These are phyloP conservation scores for Penicillium paradoxum DNA, from an alignment of 495 filamentous ascomycete species.

Conservation along the genomic window DNA sequence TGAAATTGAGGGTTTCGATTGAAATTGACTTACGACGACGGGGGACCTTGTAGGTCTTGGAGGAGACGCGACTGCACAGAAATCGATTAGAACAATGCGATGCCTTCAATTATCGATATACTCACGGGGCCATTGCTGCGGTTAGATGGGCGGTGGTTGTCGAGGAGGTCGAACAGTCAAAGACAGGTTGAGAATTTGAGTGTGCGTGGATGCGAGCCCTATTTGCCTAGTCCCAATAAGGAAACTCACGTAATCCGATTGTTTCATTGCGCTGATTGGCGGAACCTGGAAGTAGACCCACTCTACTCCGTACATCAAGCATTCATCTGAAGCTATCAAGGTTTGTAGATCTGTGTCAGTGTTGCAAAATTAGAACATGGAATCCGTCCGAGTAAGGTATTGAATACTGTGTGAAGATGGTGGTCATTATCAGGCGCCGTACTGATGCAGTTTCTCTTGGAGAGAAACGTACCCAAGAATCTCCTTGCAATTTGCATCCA, in stretches of 20 bases:
- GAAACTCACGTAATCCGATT: neutral
- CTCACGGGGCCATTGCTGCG: constrained; percentile 54
- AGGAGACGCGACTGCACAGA: constrained; percentile 61
- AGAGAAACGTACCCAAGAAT: no score
- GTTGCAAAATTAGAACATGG: no score
- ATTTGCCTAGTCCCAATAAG: neutral
- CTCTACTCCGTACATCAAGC: neutral
- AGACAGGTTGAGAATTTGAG: constrained; percentile 1
- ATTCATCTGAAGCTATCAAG: no score
- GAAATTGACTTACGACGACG: constrained; percentile 52
- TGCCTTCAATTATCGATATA: constrained; percentile 17
- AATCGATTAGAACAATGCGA: constrained; percentile 32
- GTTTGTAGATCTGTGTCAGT: no score
- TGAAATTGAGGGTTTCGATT: constrained; percentile 7
- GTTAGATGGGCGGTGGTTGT: constrained; percentile 2
- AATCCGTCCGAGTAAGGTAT: no score
- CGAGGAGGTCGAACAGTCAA: constrained; percentile 5
- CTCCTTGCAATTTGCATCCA: no score
- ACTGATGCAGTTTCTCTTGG: no score
- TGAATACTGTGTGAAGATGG: no score
- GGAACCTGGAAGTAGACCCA: neutral
- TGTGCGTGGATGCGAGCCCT: constrained; percentile 1
- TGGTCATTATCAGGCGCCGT: no score
- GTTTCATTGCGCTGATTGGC: neutral
- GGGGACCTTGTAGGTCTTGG: constrained; percentile 98